Base-by-base conservation (phyloP, 106 monocot species). In the Dioscorea zingiberensis region DNA sequence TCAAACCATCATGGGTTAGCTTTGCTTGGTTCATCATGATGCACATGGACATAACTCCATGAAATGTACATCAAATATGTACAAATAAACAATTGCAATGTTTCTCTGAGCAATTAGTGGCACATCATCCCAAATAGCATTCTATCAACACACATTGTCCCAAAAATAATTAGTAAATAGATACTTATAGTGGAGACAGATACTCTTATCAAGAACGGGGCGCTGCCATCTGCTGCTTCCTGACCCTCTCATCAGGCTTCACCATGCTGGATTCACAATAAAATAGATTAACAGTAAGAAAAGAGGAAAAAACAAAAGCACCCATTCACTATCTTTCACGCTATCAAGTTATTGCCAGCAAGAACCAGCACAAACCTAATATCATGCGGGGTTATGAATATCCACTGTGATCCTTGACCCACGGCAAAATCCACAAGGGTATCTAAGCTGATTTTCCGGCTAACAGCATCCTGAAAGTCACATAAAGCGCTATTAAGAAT, bases 201-300 rank as follows among this genome's bases (percentile, higher is more conserved):
- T 28, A 12, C 15, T 19, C n/a, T 54, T 21, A 28, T 90, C 69
- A 94, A 32, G 73, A 46, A 21, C 88, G 85, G 64, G 97, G 97
- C 14, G 92, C 92, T 13, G 91, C 88, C 92, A 97, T 88, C 59
- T 97, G 97, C 77, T 91, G 91, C 81, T 97, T 97, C 77, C 65
- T 85, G 17, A 97, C 66, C 69, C 69, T 85, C 5, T 97, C 85
- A n/a, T 85, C 86, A 69, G 77, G 21, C 62, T 97, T 81, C 69
- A 97, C 92, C 83, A 84, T 88, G 75, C 97, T 97, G 84, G 64
- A 73, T 44, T 23, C 71, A 61, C 30, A 44, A 53, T 12, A 32
- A 23, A n/a, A n/a, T n/a, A n/a, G n/a, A n/a, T n/a, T n/a, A n/a
- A 55, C 30, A 16, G 17, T 22, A 21, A 21, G 9, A 22, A 1